A percentile compares a stretch with the other conserved stretches of the same genome.
Evolutionary conservation across 768 basidiomycete genomes (phyloP).

Genomic region (Coprinellus micaceus): DNA sequence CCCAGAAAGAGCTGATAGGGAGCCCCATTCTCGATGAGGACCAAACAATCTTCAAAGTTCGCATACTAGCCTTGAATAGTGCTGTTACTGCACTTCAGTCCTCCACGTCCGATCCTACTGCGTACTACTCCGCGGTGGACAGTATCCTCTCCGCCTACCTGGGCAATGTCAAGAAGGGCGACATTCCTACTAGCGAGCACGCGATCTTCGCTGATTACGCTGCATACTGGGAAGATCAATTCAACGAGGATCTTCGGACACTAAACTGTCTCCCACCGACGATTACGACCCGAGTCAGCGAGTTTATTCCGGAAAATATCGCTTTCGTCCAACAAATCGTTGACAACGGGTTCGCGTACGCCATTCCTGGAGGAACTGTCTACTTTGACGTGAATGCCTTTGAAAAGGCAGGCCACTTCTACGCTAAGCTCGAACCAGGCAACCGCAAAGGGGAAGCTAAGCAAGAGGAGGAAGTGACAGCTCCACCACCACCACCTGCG

Average conservation of each 20-base stretch:
- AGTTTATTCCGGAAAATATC: slow-evolving; percentile 95
- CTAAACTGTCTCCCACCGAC: slow-evolving; percentile 85
- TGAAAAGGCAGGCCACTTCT: slow-evolving; percentile 74
- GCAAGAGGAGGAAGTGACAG: slow-evolving; percentile 8
- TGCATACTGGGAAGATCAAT: slow-evolving; percentile 84
- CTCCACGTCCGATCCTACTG: not conserved
- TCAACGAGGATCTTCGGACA: slow-evolving; percentile 90
- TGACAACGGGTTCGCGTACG: slow-evolving; percentile 78
- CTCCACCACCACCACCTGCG: not conserved
- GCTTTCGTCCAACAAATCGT: slow-evolving; percentile 83
- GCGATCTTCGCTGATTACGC: slow-evolving; percentile 40
- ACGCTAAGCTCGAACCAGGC: slow-evolving; percentile 88
- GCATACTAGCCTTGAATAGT: slow-evolving; percentile 9
- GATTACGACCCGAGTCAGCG: slow-evolving; percentile 90
- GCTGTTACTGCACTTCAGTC: slow-evolving; percentile 4
- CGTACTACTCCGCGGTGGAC: slow-evolving; percentile 4
- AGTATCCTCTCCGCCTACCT: slow-evolving; percentile 8
- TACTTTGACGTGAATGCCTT: slow-evolving; percentile 89
- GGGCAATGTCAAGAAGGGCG: slow-evolving; percentile 8
- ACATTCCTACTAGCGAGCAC: slow-evolving; percentile 8
- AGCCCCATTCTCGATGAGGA: slow-evolving; percentile 8
- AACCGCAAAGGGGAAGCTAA: slow-evolving; percentile 10
- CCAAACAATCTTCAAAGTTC: slow-evolving; percentile 11
- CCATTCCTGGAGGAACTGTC: slow-evolving; percentile 64
- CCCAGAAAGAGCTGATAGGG: slow-evolving; percentile 8